Conservation (phyloP, 306 rosid species). For the Cucurbita ficifolia region DNA sequence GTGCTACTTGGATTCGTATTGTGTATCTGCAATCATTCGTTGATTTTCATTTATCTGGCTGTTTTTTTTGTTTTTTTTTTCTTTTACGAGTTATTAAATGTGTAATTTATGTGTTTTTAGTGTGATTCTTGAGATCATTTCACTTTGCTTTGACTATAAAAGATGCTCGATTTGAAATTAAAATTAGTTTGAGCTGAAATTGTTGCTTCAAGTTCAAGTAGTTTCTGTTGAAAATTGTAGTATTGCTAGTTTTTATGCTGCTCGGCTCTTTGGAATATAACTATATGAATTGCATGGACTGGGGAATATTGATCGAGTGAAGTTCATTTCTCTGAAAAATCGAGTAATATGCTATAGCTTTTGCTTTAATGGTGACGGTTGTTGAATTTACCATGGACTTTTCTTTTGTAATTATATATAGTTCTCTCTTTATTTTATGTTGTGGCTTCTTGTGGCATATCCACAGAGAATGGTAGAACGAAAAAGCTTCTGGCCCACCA, state of each 20-base stretch:
- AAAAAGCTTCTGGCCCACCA: neutral
- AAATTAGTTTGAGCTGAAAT: neutral
- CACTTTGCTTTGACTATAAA: neutral
- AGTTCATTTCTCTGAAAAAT: neutral
- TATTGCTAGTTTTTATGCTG: neutral
- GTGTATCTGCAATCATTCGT: neutral
- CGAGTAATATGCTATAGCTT: neutral
- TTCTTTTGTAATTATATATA: neutral
- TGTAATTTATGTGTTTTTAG: neutral
- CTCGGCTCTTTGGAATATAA: neutral
- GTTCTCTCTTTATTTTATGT: neutral
- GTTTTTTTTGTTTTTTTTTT: neutral
- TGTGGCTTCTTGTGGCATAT: neutral
- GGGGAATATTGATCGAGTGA: neutral
- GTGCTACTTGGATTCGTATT: neutral
- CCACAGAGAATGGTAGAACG: neutral
- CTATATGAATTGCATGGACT: neutral
- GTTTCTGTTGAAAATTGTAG: neutral
- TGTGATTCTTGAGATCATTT: neutral
- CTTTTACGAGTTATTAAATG: neutral
- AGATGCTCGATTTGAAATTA: neutral
- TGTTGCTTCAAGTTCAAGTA: neutral
- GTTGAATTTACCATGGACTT: neutral
- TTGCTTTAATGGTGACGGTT: neutral
- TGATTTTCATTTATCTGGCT: neutral